Percentiles rank a stretch among this genome's conserved stretches.
These are phyloP conservation scores for Fragilariopsis cylindrus DNA, from an alignment of 108 stramenopile genomes.

Conservation along the genomic window DNA sequence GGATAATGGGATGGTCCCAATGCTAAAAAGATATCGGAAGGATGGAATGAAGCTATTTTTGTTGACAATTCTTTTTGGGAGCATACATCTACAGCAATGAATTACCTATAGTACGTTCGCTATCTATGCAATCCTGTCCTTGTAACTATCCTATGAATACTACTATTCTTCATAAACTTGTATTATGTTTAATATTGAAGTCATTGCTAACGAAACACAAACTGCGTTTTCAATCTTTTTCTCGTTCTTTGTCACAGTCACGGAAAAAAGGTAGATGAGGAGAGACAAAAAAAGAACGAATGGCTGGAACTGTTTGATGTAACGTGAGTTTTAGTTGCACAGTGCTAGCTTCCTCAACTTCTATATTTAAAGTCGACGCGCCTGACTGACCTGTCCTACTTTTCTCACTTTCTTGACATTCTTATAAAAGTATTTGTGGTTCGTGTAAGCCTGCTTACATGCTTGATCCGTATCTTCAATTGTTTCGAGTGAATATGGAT, in stretches of 20 bases:
- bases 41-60: constrained; percentile 90
- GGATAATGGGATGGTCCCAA: constrained; percentile 86
- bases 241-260: constrained; percentile 27
- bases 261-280: constrained; percentile 57
- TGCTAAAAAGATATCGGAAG: constrained; percentile 74
- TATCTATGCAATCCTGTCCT: constrained; percentile 9
- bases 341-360: background rate
- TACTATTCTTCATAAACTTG: no score
- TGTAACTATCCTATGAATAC: no score
- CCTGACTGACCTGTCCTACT: background rate
- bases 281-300: constrained; percentile 72
- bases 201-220: no score
- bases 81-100: constrained; percentile 95
- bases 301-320: constrained; percentile 96
- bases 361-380: background rate
- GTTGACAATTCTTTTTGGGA: constrained; percentile 96
- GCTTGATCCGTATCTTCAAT: constrained; percentile 83
- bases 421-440: constrained; percentile 65
- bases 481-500: constrained; percentile 83
- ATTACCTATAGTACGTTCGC: constrained; percentile 69
- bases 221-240: background rate
- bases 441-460: constrained; percentile 89
- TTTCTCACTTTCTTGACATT: background rate
- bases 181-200: no score
- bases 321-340: constrained; percentile 28